A percentile compares a stretch with the other conserved stretches of the same genome.
Conservation (phyloP, 257 asterid genomes). For the Hygrophila difformis region DNA sequence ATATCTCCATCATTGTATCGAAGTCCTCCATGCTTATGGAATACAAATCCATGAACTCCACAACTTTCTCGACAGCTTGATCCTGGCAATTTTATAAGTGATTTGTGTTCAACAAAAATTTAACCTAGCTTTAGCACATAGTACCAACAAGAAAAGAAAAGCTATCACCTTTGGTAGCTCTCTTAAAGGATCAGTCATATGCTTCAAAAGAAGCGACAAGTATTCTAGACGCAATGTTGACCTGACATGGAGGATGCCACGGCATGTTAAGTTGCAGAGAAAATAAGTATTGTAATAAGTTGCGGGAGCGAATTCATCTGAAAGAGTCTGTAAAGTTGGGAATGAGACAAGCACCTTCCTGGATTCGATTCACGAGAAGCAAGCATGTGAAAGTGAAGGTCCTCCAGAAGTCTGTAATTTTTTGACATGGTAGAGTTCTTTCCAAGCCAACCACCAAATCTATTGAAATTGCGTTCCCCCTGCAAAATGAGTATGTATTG, state of each 20-base stretch:
- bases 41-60: conserved; percentile 84
- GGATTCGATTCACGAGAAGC: conserved; percentile 76
- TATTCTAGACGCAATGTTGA: conserved; percentile 71
- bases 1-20: conserved; percentile 71
- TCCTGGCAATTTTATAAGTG: conserved; percentile 43
- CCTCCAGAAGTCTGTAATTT: conserved; percentile 82
- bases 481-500: too few species aligned
- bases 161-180: conserved; percentile 65
- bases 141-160: conserved; percentile 3
- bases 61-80: conserved; percentile 82
- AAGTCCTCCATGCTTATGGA: conserved; percentile 87
- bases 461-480: conserved; percentile 93
- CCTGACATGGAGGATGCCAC: conserved; percentile 29
- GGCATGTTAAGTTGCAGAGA: background rate
- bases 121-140: conserved; percentile 2
- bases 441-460: conserved; percentile 99
- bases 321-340: too few species aligned
- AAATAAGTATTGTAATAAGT: background rate
- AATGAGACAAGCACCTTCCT: conserved; percentile 68
- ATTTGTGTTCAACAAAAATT: conserved; percentile 6
- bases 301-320: too few species aligned
- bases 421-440: conserved; percentile 89
- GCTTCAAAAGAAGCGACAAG: conserved; percentile 56
- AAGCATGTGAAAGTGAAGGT: conserved; percentile 85
- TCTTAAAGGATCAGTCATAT: conserved; percentile 69